Evolutionary conservation across 495 filamentous ascomycete genomes (phyloP).

Genomic region (Penicillium ochrochloron): DNA sequence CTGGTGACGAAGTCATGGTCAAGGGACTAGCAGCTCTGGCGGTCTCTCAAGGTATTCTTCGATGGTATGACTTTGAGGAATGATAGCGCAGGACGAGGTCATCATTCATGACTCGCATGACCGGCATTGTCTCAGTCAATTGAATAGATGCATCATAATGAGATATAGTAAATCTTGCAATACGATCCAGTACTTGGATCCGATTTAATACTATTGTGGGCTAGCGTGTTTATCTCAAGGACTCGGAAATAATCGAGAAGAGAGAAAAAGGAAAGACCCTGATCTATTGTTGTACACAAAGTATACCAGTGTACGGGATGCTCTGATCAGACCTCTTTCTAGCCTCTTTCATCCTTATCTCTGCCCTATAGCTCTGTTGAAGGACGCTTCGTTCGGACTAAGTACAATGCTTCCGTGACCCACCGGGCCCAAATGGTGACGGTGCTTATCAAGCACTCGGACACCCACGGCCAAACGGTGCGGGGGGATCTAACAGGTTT

Average conservation of each 20-base stretch:
- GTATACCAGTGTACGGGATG: not conserved
- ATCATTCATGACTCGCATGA: not conserved
- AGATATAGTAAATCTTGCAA: not conserved
- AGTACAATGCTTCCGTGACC: not conserved
- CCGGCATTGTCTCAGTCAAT: not conserved
- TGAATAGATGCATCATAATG: not conserved
- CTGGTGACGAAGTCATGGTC: not conserved
- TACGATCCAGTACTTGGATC: not conserved
- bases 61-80: no score
- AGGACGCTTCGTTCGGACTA: not conserved
- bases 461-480: conserved; percentile 1
- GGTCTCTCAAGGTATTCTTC: not conserved
- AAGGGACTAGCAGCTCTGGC: not conserved
- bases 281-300: not conserved
- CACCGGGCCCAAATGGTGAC: not conserved
- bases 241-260: not conserved
- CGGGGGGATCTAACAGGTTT: conserved; percentile 9
- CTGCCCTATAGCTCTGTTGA: not conserved
- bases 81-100: not conserved
- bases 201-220: not conserved
- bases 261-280: not conserved
- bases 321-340: not conserved
- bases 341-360: not conserved
- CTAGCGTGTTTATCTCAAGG: not conserved
- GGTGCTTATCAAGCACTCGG: conserved; percentile 26